Evolutionary conservation across 805 yeast species (phyloP), one percentile per base, ranked within the genome.

Genomic region (Wickerhamomyces canadensis): DNA sequence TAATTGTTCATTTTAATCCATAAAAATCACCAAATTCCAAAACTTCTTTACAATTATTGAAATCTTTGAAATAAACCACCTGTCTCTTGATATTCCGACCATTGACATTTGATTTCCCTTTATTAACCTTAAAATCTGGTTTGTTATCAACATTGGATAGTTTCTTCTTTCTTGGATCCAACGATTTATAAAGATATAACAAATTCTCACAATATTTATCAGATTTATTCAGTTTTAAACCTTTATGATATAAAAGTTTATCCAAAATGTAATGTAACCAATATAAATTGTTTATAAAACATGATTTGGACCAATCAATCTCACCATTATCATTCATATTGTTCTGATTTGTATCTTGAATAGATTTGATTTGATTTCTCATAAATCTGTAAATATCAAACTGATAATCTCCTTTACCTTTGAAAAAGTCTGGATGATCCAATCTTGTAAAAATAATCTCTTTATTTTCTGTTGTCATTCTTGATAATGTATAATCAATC

Each of bases 261-360:
- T 72, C 72, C 26, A 69, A 64, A n/a, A 82, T 41, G 49, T 78
- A 80, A 46, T 78, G 79, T 31, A 81, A 58, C 89, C 89, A 81
- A 23, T 72, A 50, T 14, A 80, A 52, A 48, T 80, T 82, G 21
- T 80, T 78, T 25, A 58, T 58, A 5, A 77, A 72, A 33, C 63
- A 60, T 39, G 56, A 61, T 16, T 47, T 42, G 2, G 74, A 60
- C 78, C 84, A 77, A 44, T 70, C 72, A 33, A 70, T 58, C 14
- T 58, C 60, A 23, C 41, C 57, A 5, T 46, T 48, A 4, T 38
- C 46, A 37, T 31, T 19, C 27, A 26, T 7, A 21, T 10, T 21
- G 10, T 21, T 21, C 7, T 21, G 7, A 21, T 21, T 21, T 21
- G 23, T 21, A 7, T 27, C 13, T 21, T 14, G 25, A 30, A 21